phyloP scores from a whole-genome alignment of 805 yeast species.

The Brettanomyces naardenensis region DNA sequence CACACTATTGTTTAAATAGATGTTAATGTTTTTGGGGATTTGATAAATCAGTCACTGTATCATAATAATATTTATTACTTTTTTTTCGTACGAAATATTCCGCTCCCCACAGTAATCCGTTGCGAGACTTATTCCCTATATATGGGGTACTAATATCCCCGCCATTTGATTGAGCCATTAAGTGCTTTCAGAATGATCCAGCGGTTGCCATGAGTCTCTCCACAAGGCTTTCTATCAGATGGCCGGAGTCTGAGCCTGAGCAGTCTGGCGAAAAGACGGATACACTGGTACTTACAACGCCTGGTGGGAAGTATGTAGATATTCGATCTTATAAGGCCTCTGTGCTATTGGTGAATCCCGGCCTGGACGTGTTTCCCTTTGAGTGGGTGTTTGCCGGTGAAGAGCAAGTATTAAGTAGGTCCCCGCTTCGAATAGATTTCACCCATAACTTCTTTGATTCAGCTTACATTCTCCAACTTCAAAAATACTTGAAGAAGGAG shows the following conservation, averaged over 20 bases:
- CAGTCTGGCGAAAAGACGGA: slow-evolving; percentile 34
- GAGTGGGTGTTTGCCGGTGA: slow-evolving; percentile 55
- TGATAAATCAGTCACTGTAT: no score
- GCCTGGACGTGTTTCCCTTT: slow-evolving; percentile 32
- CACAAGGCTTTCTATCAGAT: slow-evolving; percentile 42
- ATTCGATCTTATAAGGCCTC: slow-evolving; percentile 29
- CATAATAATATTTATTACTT: no score
- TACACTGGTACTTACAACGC: slow-evolving; percentile 42
- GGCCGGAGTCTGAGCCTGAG: slow-evolving; percentile 32
- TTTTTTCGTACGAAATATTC: not conserved
- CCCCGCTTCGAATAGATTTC: slow-evolving; percentile 31
- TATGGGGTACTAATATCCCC: no score
- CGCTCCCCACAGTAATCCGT: no score
- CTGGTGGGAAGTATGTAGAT: slow-evolving; percentile 39
- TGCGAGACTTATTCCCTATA: no score
- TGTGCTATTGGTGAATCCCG: slow-evolving; percentile 10
- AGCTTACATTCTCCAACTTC: slow-evolving; percentile 22
- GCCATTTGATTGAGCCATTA: no score
- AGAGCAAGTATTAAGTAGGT: slow-evolving; percentile 26
- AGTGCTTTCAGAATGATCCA: no score
- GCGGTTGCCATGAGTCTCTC: slow-evolving; percentile 27
- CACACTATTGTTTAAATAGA: slow-evolving; percentile 39
- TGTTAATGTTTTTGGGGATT: no score
- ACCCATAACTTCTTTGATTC: slow-evolving; percentile 36
- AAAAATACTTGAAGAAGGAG: not conserved